Base-by-base conservation (phyloP, 164 flowering plant species). In the Paratinospora sagittata region DNA sequence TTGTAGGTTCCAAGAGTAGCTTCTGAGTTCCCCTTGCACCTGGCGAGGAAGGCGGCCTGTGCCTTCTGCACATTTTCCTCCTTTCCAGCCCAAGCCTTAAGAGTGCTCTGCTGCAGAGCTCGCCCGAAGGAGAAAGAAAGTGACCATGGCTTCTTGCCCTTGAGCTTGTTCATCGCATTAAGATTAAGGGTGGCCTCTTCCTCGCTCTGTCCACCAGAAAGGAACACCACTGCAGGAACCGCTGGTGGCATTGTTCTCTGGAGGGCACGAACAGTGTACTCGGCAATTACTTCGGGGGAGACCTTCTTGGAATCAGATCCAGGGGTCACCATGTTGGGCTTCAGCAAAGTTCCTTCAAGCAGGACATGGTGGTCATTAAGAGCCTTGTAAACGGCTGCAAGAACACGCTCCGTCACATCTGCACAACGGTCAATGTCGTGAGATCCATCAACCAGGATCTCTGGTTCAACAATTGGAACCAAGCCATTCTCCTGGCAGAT, bases 271-370 rank as follows among this genome's bases (percentile, higher is more conserved):
- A 87, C 88, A 0, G 93, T 89, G 85, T 87, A 77, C 85, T 87
- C 91, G 19, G 90, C 93, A 65, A 89, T 72, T 14, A 86, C 89
- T 63, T 86, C 87, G 0, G 89, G 89, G 3, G 88, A 27, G 64
- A 85, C 89, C 84, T 87, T 89, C 41, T 72, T 65, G 9, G 88
- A 63, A 14, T 89, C 93, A 8, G 93, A 89, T 13, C 93, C 93
- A 34, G 93, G 93, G 60, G 93, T 89, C 34, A 89, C 93, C 93
- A 89, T 89, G 86, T 89, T 89, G 39, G 92, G n/a, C n/a, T n/a
- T n/a, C n/a, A n/a, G n/a, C n/a, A n/a, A n/a, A n/a, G n/a, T n/a
- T n/a, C n/a, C n/a, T 74, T 89, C 94, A 27, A 89, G 88, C 17
- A 89, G 83, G 63, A 89, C 94, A 34, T 89, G 82, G 83, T 89